Conservation (phyloP, 768 basidiomycete genomes). For the Naganishia vaughanmartiniae region DNA sequence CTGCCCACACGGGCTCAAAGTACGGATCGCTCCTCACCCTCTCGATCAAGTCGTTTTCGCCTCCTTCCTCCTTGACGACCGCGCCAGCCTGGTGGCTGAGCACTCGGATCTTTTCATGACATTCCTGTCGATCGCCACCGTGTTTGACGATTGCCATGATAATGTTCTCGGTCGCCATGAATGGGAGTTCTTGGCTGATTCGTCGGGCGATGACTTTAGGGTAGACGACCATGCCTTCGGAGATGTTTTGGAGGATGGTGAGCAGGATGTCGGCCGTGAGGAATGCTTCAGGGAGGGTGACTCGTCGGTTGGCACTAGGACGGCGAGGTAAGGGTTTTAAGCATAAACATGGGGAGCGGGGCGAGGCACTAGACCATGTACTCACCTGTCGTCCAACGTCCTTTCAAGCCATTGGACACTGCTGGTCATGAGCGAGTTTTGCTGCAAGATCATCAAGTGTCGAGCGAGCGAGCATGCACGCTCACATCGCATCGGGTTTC, state of each 20-base stretch:
- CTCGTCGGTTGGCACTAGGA: slow-evolving; percentile 87
- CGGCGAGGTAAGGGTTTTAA: too few relatives aligned
- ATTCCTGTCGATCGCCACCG: slow-evolving; percentile 93
- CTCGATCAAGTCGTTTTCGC: slow-evolving; percentile 92
- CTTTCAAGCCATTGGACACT: slow-evolving; percentile 98
- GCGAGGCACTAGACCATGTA: not conserved
- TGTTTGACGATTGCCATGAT: slow-evolving; percentile 96
- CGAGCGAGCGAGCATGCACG: slow-evolving; percentile 93
- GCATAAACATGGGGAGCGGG: slow-evolving; percentile 15
- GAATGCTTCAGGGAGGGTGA: slow-evolving; percentile 95
- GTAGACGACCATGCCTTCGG: slow-evolving; percentile 98
- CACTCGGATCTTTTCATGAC: slow-evolving; percentile 92
- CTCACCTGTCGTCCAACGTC: slow-evolving; percentile 88
- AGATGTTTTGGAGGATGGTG: slow-evolving; percentile 91
- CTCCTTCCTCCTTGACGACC: slow-evolving; percentile 90
- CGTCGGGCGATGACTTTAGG: slow-evolving; percentile 90
- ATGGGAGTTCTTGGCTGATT: slow-evolving; percentile 90
- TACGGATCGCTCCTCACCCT: slow-evolving; percentile 76
- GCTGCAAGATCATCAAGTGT: slow-evolving; percentile 91
- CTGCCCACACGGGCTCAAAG: slow-evolving; percentile 79
- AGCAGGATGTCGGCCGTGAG: slow-evolving; percentile 94
- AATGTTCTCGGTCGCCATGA: slow-evolving; percentile 99
- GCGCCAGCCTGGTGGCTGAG: slow-evolving; percentile 90
- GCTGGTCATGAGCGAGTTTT: slow-evolving; percentile 91
- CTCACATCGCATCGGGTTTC: slow-evolving; percentile 98